phyloP scores from a whole-genome alignment of 306 rosid species.

The Vigna hirtella region DNA sequence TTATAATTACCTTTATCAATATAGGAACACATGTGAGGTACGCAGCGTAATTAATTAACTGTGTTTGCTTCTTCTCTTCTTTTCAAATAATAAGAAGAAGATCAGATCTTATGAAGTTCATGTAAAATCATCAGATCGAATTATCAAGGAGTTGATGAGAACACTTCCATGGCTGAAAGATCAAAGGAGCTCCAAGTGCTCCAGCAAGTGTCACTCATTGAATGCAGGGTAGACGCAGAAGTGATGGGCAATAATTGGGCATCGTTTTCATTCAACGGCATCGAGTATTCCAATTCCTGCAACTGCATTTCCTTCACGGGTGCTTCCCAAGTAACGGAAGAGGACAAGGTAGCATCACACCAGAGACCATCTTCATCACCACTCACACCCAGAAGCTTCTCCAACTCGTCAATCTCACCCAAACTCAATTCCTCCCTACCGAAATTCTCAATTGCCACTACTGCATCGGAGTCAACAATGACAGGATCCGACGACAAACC shows the following conservation, averaged over 20 bases:
- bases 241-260: constrained; percentile 36
- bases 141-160: constrained; percentile 57
- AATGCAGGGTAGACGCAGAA: constrained; percentile 22
- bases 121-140: constrained; percentile 21
- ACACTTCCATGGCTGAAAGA: constrained; percentile 55
- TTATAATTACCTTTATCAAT: background rate
- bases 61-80: background rate
- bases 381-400: constrained; percentile 45
- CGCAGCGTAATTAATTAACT: background rate
- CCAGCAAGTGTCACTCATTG: constrained; percentile 49
- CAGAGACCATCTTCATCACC: constrained; percentile 35
- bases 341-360: constrained; percentile 38
- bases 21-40: background rate
- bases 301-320: constrained; percentile 45
- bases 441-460: background rate
- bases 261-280: constrained; percentile 40
- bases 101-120: constrained; percentile 1
- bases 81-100: constrained; percentile 41
- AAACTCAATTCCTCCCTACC: constrained; percentile 41
- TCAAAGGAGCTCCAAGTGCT: constrained; percentile 68
- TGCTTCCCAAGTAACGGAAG: constrained; percentile 26
- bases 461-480: background rate
- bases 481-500: background rate
- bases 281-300: constrained; percentile 50
- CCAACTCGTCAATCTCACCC: constrained; percentile 58